Evolutionary conservation across 176 grass and related monocot species (phyloP).

Genomic region (Eragrostis curvula): DNA sequence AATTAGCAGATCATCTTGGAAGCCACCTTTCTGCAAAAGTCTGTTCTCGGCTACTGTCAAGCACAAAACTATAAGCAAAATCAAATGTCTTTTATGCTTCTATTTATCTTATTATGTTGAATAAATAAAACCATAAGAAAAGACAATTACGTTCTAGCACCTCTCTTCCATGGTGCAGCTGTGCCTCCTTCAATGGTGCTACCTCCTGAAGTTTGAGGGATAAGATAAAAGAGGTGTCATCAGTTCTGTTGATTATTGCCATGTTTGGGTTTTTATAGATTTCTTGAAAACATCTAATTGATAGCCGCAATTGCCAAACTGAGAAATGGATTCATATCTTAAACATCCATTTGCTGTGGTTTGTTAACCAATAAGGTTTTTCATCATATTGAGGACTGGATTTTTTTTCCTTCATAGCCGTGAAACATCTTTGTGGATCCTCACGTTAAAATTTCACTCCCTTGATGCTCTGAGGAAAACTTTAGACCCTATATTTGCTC

Average conservation of each 20-base stretch:
- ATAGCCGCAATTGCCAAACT: not conserved
- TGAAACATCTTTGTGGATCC: not conserved
- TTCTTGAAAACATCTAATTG: not conserved
- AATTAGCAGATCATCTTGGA: not conserved
- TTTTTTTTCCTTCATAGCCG: not conserved
- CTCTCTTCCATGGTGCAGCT: not conserved
- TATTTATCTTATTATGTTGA: no score
- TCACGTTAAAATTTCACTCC: slow-evolving; percentile 13
- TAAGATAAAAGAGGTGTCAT: not conserved
- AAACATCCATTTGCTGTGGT: not conserved
- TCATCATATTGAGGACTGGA: not conserved
- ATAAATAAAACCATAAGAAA: not conserved
- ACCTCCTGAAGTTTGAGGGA: not conserved
- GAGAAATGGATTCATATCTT: not conserved
- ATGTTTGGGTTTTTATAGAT: not conserved
- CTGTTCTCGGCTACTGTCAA: not conserved
- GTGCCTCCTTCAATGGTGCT: not conserved
- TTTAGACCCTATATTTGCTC: slow-evolving; percentile 20
- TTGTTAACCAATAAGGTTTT: not conserved
- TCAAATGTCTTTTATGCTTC: not conserved
- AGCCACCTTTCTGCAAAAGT: no score
- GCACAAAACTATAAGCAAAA: not conserved
- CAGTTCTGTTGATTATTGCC: not conserved
- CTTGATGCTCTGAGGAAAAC: not conserved
- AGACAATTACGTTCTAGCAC: not conserved